phyloP scores from a whole-genome alignment of 805 yeast genomes.

The Millerago galiae region DNA sequence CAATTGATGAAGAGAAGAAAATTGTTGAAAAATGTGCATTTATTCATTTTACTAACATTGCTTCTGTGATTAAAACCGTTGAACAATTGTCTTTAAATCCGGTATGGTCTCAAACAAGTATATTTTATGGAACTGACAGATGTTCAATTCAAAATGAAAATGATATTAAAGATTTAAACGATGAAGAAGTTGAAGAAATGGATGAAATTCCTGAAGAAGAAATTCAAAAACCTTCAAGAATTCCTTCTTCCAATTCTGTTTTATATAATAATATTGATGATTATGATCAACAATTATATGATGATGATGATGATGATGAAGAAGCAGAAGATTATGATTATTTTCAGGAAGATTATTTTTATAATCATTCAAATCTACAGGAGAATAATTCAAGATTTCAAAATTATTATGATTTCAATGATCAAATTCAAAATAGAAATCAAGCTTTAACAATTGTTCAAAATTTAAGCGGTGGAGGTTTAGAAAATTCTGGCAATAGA shows the following conservation, averaged over 20 bases:
- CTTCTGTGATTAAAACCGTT: constrained; percentile 81
- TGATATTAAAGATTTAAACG: neutral
- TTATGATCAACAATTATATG: neutral
- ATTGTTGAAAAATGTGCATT: constrained; percentile 62
- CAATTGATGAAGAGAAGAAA: constrained; percentile 22
- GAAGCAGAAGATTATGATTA: neutral
- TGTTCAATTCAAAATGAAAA: constrained; percentile 43
- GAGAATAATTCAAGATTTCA: neutral
- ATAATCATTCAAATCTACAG: neutral
- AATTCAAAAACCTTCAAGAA: constrained; percentile 1
- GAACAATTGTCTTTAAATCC: constrained; percentile 63
- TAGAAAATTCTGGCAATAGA: constrained; percentile 67
- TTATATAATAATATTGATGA: neutral
- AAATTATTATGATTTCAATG: constrained; percentile 4
- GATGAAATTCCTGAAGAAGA: constrained; percentile 1
- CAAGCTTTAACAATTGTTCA: constrained; percentile 91
- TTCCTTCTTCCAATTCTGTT: neutral
- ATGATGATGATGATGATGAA: neutral
- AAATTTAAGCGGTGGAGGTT: constrained; percentile 66
- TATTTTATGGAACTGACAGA: constrained; percentile 89
- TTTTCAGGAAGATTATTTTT: neutral
- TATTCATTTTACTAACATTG: constrained; percentile 78
- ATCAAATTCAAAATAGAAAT: constrained; percentile 76
- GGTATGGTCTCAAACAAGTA: constrained; percentile 65
- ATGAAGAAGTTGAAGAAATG: neutral